These are phyloP conservation scores for Periconia sp. DNA, from an alignment of 2,329 filamentous ascomycete species.

Conservation along the genomic window DNA sequence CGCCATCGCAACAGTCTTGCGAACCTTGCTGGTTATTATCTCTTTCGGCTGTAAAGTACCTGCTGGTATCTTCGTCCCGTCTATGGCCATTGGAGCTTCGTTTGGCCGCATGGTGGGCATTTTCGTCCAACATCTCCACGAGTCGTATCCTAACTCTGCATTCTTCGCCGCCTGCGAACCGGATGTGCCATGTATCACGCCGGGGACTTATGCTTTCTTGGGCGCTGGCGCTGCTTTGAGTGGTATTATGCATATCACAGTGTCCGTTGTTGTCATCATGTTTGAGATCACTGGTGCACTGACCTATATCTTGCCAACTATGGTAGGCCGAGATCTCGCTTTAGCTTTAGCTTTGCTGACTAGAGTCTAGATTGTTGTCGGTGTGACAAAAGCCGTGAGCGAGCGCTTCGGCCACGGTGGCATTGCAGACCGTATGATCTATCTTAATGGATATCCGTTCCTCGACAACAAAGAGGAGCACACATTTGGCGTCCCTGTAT, in stretches of 20 bases:
- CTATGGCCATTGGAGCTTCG: slow-evolving; percentile 94
- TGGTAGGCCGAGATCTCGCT: slow-evolving; percentile 59
- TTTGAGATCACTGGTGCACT: slow-evolving; percentile 97
- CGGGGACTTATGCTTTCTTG: slow-evolving; percentile 94
- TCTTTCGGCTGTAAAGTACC: slow-evolving; percentile 98
- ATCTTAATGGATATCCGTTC: slow-evolving; percentile 97
- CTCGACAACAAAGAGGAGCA: slow-evolving; percentile 98
- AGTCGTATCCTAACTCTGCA: slow-evolving; percentile 77
- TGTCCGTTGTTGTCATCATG: slow-evolving; percentile 99
- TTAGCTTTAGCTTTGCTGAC: not conserved
- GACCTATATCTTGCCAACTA: slow-evolving; percentile 95
- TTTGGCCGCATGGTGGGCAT: slow-evolving; percentile 96
- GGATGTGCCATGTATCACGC: slow-evolving; percentile 94
- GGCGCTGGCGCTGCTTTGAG: slow-evolving; percentile 90
- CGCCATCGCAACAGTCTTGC: slow-evolving; percentile 77
- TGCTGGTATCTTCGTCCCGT: slow-evolving; percentile 96
- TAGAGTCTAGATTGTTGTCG: slow-evolving; percentile 76
- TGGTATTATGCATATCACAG: slow-evolving; percentile 97
- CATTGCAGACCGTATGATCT: slow-evolving; percentile 98
- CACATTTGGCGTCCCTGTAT: slow-evolving; percentile 93
- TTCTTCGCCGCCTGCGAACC: slow-evolving; percentile 91
- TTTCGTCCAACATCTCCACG: slow-evolving; percentile 85
- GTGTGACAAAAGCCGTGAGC: slow-evolving; percentile 91
- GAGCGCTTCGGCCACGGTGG: slow-evolving; percentile 94
- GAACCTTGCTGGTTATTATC: slow-evolving; percentile 86